Conservation (phyloP, 1,139 yeast species). For the Suzukiozyma palmioleophila region DNA sequence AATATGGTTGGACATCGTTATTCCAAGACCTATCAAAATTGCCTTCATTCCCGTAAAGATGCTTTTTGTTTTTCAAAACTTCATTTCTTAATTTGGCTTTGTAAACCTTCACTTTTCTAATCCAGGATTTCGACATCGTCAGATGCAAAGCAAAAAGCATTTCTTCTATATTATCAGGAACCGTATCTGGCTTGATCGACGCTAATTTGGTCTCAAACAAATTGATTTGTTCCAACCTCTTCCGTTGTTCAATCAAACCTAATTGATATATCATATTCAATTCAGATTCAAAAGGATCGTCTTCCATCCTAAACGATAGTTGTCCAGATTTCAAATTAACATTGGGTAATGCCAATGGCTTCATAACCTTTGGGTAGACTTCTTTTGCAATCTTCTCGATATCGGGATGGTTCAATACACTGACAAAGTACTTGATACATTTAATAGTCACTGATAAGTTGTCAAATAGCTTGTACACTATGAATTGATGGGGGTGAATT, state of each 20-base stretch:
- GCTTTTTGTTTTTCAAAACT: constrained; percentile 48
- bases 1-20: constrained; percentile 53
- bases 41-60: constrained; percentile 42
- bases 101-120: constrained; percentile 48
- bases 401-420: constrained; percentile 36
- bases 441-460: constrained; percentile 53
- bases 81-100: constrained; percentile 39
- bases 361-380: constrained; percentile 32
- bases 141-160: constrained; percentile 10
- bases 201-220: constrained; percentile 41
- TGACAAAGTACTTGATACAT: constrained; percentile 49
- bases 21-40: constrained; percentile 44
- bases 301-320: constrained; percentile 54
- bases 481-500: constrained; percentile 49
- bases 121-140: constrained; percentile 35
- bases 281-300: constrained; percentile 85
- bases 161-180: constrained; percentile 7
- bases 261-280: constrained; percentile 71
- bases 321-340: constrained; percentile 46
- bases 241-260: constrained; percentile 67
- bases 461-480: constrained; percentile 59
- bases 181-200: constrained; percentile 6
- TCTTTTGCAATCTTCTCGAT: constrained; percentile 14
- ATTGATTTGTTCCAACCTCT: constrained; percentile 53
- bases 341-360: constrained; percentile 49